Percentiles rank a stretch among this genome's conserved stretches.
phyloP scores from a whole-genome alignment of 306 rosid species.

The Dryas drummondii region DNA sequence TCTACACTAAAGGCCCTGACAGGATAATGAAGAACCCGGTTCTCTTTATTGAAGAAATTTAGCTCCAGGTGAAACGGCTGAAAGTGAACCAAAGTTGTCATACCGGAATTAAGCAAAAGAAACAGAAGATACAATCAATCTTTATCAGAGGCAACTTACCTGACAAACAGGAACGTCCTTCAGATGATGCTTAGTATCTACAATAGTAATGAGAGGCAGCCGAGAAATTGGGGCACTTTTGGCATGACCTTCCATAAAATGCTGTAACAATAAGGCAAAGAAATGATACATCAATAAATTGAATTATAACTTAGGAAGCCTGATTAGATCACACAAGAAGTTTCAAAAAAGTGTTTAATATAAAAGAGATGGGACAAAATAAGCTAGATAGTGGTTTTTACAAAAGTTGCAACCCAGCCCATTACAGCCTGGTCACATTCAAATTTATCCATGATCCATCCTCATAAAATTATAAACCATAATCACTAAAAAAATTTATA shows the following conservation, averaged over 20 bases:
- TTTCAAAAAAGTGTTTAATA: conserved; percentile 5
- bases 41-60: conserved; percentile 91
- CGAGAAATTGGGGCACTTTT: conserved; percentile 89
- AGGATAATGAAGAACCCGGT: conserved; percentile 95
- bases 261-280: conserved; percentile 54
- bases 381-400: background rate
- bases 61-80: conserved; percentile 98
- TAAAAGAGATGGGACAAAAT: conserved; percentile 5
- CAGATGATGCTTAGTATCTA: conserved; percentile 80
- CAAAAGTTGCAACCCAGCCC: background rate
- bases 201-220: conserved; percentile 79
- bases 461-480: conserved; percentile 6
- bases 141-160: conserved; percentile 42
- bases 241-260: conserved; percentile 96
- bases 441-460: conserved; percentile 1
- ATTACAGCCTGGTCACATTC: background rate
- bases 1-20: conserved; percentile 85
- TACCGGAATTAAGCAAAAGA: conserved; percentile 24
- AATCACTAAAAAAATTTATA: background rate
- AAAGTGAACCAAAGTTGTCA: conserved; percentile 35
- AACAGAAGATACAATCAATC: conserved; percentile 30
- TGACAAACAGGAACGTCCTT: conserved; percentile 82
- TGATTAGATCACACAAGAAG: conserved; percentile 8
- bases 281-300: background rate
- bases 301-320: background rate